phyloP scores from a whole-genome alignment of 345 rosid genomes.

The Salix exigua region DNA sequence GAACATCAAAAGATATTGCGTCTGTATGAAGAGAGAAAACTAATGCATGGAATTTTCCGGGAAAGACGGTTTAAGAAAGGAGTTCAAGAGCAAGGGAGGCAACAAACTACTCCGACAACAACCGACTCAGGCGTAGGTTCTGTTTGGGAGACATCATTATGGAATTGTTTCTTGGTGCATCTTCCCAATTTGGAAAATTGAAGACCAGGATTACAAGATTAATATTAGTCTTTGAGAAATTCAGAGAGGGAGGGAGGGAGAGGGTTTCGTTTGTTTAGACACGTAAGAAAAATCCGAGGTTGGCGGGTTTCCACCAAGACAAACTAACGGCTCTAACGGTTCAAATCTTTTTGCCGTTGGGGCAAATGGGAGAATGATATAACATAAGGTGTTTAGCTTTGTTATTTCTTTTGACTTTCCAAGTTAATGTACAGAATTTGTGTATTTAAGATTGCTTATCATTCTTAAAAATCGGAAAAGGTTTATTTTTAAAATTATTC shows the following conservation, averaged over 20 bases:
- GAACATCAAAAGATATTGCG: background rate
- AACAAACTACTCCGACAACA: background rate
- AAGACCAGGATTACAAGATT: background rate
- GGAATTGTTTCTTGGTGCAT: background rate
- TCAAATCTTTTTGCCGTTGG: background rate
- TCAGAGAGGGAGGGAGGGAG: background rate
- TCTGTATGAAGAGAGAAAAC: background rate
- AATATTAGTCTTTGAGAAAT: constrained; percentile 8
- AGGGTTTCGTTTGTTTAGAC: background rate
- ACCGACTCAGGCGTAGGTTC: background rate
- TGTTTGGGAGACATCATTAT: background rate
- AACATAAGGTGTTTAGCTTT: too few species aligned
- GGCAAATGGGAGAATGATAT: too few species aligned
- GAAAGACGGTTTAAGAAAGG: background rate
- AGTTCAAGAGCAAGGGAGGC: background rate
- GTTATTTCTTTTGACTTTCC: too few species aligned
- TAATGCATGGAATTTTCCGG: background rate
- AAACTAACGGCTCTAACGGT: background rate
- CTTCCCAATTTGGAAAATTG: constrained; percentile 12
- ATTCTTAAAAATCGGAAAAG: too few species aligned
- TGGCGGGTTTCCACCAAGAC: constrained; percentile 24
- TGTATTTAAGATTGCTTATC: too few species aligned
- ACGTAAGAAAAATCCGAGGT: constrained; percentile 24
- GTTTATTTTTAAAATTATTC: too few species aligned
- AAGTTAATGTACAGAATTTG: too few species aligned